Evolutionary conservation across 202 grass and related monocot genomes (phyloP).

Genomic region (Carex sylvatica): DNA sequence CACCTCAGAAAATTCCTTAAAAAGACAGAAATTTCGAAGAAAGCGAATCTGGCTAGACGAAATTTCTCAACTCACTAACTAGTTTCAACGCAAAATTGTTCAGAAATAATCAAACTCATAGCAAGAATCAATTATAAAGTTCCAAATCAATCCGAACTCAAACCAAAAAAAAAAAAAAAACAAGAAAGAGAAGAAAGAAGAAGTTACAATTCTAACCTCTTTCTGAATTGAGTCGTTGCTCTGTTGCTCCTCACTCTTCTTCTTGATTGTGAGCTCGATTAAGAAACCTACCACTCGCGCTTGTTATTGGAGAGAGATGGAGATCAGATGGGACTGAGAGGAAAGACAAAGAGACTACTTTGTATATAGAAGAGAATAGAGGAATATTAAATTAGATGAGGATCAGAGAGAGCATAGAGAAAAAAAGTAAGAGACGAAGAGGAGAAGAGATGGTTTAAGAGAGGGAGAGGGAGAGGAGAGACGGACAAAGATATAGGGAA

Average conservation of each 20-base stretch:
- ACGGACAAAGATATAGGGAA: slow-evolving; percentile 15
- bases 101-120: not conserved
- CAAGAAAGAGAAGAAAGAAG: not conserved
- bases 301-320: not conserved
- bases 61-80: not conserved
- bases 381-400: not conserved
- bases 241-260: not conserved
- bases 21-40: not conserved
- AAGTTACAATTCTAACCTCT: not conserved
- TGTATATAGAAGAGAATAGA: not conserved
- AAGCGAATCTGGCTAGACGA: not conserved
- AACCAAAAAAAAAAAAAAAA: not conserved
- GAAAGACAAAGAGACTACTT: not conserved
- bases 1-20: not conserved
- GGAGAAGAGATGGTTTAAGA: not conserved
- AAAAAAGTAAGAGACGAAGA: not conserved
- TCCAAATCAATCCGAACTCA: not conserved
- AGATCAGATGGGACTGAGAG: not conserved
- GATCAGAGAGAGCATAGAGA: not conserved
- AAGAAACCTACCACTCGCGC: not conserved
- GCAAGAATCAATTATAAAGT: not conserved
- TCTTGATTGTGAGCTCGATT: not conserved
- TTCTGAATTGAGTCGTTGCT: not conserved
- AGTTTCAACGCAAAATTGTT: not conserved
- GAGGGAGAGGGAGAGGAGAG: not conserved